phyloP scores from a whole-genome alignment of 371 early-diverging fungal species.

The Basidiobolus meristosporus region DNA sequence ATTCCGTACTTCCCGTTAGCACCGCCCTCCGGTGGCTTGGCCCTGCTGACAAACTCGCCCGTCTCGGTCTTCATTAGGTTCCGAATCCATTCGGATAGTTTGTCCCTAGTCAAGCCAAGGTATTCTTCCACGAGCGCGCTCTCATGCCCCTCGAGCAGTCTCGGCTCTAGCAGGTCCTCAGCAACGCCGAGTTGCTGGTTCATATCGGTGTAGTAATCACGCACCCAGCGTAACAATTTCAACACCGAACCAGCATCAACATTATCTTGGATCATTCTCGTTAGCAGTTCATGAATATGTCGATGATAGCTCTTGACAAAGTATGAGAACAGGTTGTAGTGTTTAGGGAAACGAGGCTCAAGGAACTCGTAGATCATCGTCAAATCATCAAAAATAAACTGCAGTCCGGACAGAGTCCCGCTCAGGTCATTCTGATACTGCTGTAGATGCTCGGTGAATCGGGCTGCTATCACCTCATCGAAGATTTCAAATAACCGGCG shows the following conservation, averaged over 20 bases:
- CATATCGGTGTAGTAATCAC: conserved; percentile 82
- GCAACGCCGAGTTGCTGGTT: conserved; percentile 65
- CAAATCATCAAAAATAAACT: conserved; percentile 76
- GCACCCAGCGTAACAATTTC: conserved; percentile 63
- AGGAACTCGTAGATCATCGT: conserved; percentile 71
- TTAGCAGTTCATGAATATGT: conserved; percentile 55
- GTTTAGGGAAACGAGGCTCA: conserved; percentile 69
- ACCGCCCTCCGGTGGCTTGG: conserved; percentile 54
- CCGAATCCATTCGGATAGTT: conserved; percentile 75
- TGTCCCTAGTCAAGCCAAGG: conserved; percentile 63
- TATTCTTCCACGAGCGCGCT: conserved; percentile 70
- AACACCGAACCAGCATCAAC: conserved; percentile 65
- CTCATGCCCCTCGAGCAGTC: conserved; percentile 81
- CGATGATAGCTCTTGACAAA: conserved; percentile 88
- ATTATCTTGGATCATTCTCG: conserved; percentile 42
- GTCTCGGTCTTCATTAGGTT: conserved; percentile 73
- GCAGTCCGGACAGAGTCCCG: conserved; percentile 40
- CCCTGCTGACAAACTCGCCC: conserved; percentile 54
- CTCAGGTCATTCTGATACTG: conserved; percentile 23
- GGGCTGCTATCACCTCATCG: conserved; percentile 39
- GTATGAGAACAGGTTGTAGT: conserved; percentile 79
- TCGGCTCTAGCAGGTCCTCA: conserved; percentile 79
- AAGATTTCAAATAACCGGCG: conserved; percentile 55
- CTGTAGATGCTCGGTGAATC: conserved; percentile 29
- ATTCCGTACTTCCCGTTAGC: conserved; percentile 60